Evolutionary conservation across 1,284 basidiomycete species (phyloP), one percentile per base, ranked within the genome.

Genomic region (Ceratobasidium sp.): DNA sequence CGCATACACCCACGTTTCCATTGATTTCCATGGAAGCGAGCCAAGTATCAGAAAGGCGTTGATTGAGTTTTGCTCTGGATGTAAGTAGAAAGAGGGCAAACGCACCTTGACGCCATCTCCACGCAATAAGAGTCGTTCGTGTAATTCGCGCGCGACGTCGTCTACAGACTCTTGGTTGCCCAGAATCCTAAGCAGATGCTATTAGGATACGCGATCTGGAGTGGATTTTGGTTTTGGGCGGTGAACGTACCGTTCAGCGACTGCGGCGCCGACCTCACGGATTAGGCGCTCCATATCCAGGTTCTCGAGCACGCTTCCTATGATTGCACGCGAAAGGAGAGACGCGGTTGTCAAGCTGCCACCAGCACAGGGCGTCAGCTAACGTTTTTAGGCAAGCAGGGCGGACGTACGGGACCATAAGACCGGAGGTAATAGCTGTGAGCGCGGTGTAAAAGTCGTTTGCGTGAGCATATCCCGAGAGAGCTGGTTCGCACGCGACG

Each of bases 261-360:
- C 97, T 4, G 96, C 96, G 78, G 93, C 89, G 5, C 96, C 96
- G 66, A 99, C 94, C 84, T 98, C 96, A 56, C 92, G 90, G 77
- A 99, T 95, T 61, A 99, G 89, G 51, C 97, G 90, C 82, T 99
- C 98, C 93, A 99, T 97, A 83, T 99, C 97, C 81, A 99, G 92
- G 81, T 99, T 98, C 86, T 99, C 97, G 31, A 99, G 89, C 37
- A 99, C 97, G 80, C 95, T 95, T 28, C 96, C 97, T 73, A 98
- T 95, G 79, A 99, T 99, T 45, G 97, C 98, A 82, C 98, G 96
- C n/a, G 97, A 92, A 56, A 99, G 90, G 33, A 99, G 89, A 82
- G 96, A 94, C 37, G 97, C 98, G 17, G 96, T 99, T 4, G 97
- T 98, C 56, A 99, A 88, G 0, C 68, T 71, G 49, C 28, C 53